A percentile compares a stretch with the other conserved stretches of the same genome.
phyloP scores from a whole-genome alignment of 805 yeast species.

The Pichia nanzhaoensis region DNA sequence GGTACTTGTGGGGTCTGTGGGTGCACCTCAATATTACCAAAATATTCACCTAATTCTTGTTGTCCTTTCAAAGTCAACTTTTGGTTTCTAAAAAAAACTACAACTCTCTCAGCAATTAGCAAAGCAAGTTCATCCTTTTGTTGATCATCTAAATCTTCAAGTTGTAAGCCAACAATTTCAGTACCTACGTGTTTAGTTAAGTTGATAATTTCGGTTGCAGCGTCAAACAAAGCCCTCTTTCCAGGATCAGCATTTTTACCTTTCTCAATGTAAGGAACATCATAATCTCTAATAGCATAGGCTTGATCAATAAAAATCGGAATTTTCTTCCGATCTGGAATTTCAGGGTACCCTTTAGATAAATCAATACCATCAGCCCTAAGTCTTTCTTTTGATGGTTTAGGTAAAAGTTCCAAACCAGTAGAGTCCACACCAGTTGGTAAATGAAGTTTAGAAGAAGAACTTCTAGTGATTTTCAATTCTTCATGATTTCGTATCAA shows the following conservation, averaged over 20 bases:
- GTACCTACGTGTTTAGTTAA: slow-evolving; percentile 44
- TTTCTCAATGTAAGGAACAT: slow-evolving; percentile 29
- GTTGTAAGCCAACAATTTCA: slow-evolving; percentile 42
- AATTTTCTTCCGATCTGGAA: slow-evolving; percentile 28
- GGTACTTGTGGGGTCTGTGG: slow-evolving; percentile 31
- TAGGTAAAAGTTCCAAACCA: slow-evolving; percentile 25
- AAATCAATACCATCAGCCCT: slow-evolving; percentile 33
- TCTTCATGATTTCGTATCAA: slow-evolving; percentile 11
- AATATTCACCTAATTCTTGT: slow-evolving; percentile 38
- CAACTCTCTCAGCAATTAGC: slow-evolving; percentile 41
- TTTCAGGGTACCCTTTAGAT: slow-evolving; percentile 34
- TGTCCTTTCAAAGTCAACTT: slow-evolving; percentile 39
- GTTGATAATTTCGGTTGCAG: slow-evolving; percentile 35
- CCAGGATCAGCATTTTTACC: slow-evolving; percentile 35
- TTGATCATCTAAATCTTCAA: slow-evolving; percentile 35
- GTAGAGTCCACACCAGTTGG: slow-evolving; percentile 14
- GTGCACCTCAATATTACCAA: slow-evolving; percentile 39
- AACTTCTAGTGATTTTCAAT: slow-evolving; percentile 10
- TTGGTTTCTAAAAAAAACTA: slow-evolving; percentile 46
- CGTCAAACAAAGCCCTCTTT: slow-evolving; percentile 35
- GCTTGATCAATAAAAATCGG: slow-evolving; percentile 39
- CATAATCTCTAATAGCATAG: slow-evolving; percentile 29
- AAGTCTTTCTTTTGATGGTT: slow-evolving; percentile 25
- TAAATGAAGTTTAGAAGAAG: not conserved
- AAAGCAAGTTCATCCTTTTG: slow-evolving; percentile 44